Base-by-base conservation (phyloP, 352 stramenopile species). In the Globisporangium spiculum region DNA sequence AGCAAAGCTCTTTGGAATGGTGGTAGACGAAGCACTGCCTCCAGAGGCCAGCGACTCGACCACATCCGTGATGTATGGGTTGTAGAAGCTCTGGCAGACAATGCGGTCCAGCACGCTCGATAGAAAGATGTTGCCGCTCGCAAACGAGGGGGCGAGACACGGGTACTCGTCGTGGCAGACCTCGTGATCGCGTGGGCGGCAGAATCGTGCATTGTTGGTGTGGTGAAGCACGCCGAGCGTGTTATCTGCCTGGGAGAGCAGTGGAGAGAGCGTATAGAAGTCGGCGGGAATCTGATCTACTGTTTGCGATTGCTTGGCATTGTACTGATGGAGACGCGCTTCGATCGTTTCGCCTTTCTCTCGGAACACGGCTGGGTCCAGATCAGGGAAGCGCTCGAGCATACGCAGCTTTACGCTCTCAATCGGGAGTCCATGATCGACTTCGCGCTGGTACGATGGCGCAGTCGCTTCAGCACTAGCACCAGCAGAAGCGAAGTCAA, bases 11-110 rank as follows among this genome's bases (percentile, higher is more conserved):
- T 48, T 20, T 6, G 53, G 30, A 46, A 22, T 57, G n/a, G 24
- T 52, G 53, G 36, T 65, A 30, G 16, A 20, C 6, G 14, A 22
- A 50, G 50, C 54, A 18, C 71, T 83, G 34, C 24, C 30, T 16
- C 78, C 77, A 41, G 73, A 77, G 52, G 80, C 79, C 16, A 93
- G 68, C 3, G 79, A 72, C 57, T 83, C 70, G 22, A 91, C 69
- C 7, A 91, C 67, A 32, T 91, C 82, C 4, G 78, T 87, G 34
- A 91, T 87, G 66, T 91, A 93, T 12, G 85, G 85, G 26, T 93
- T 93, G 70, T 87, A 93, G 56, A 93, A 93, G n/a, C 80, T 77
- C 56, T 93, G 85, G 52, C 83, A 93, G 12, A 90, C 65, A 55
- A 90, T 80, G 22, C 82, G 77, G 68, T 93, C 84, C 16, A 93